Evolutionary conservation across 371 early-diverging fungal species (phyloP).

Genomic region (Mucor lusitanicus): DNA sequence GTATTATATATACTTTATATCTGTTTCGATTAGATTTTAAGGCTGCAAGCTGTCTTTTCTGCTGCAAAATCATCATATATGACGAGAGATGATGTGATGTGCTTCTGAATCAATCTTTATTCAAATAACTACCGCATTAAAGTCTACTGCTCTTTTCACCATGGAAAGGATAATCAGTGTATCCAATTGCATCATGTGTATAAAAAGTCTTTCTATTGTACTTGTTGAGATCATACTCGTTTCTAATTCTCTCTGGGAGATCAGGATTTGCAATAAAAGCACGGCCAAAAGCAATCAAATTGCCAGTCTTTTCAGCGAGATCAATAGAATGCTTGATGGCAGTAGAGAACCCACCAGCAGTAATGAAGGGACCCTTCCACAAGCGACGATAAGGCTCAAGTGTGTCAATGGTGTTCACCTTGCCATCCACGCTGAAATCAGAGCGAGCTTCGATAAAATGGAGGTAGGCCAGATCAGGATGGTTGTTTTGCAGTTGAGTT

Average conservation of each 20-base stretch:
- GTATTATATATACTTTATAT: not conserved
- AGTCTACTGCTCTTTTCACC: slow-evolving; percentile 2
- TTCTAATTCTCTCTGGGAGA: slow-evolving; percentile 19
- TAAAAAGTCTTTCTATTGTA: slow-evolving; percentile 28
- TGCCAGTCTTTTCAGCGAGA: slow-evolving; percentile 14
- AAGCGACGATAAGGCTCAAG: slow-evolving; percentile 20
- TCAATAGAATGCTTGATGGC: slow-evolving; percentile 12
- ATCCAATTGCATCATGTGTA: slow-evolving; percentile 16
- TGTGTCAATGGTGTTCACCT: slow-evolving; percentile 13
- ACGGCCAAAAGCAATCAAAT: slow-evolving; percentile 32
- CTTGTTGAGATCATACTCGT: slow-evolving; percentile 9
- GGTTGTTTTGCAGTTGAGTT: slow-evolving; percentile 9
- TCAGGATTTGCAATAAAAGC: slow-evolving; percentile 33
- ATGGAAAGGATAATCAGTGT: slow-evolving; percentile 29
- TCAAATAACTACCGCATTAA: not conserved
- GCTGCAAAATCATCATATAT: too few species aligned
- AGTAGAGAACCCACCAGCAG: slow-evolving; percentile 18
- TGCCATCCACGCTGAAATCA: not conserved
- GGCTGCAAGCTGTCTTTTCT: not conserved
- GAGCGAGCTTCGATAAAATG: slow-evolving; percentile 26
- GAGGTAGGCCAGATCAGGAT: slow-evolving; percentile 21
- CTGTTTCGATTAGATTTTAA: not conserved
- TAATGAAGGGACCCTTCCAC: slow-evolving; percentile 28
- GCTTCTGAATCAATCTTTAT: too few species aligned
- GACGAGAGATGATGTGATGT: too few species aligned